Conservation (phyloP, 441 rosid genomes). For the Syzygium malaccense region DNA sequence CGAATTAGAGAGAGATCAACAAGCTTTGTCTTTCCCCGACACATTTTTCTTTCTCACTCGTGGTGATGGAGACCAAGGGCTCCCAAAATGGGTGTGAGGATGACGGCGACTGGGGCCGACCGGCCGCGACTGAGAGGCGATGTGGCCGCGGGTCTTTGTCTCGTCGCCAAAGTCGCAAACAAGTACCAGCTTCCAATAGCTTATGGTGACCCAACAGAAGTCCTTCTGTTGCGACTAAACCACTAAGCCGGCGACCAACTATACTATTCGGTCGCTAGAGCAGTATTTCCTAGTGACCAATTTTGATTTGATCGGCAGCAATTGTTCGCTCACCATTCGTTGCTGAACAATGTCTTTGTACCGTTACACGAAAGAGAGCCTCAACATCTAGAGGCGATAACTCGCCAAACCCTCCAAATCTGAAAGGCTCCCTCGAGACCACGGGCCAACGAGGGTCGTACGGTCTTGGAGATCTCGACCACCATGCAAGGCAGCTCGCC, state of each 20-base stretch:
- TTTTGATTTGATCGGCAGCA: not conserved
- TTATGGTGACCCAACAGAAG: not conserved
- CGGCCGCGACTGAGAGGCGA: not conserved
- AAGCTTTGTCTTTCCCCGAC: not conserved
- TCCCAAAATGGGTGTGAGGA: not conserved
- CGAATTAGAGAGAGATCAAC: not conserved
- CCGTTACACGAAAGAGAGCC: not conserved
- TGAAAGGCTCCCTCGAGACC: not conserved
- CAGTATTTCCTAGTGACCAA: not conserved
- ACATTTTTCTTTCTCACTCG: not conserved
- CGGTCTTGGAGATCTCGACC: not conserved
- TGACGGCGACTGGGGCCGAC: not conserved
- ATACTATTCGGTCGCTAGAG: not conserved
- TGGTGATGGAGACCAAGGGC: not conserved
- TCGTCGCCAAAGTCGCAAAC: too few species aligned
- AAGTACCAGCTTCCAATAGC: too few species aligned
- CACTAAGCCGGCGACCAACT: not conserved
- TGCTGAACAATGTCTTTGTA: not conserved
- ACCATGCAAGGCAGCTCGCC: not conserved
- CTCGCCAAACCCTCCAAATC: not conserved
- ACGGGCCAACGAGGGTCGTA: not conserved
- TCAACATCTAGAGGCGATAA: not conserved
- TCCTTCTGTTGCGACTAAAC: not conserved
- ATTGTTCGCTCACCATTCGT: not conserved
- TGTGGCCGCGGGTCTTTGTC: too few species aligned